Base-by-base conservation (phyloP, 1,284 basidiomycete species). In the Schizophyllum commune region DNA sequence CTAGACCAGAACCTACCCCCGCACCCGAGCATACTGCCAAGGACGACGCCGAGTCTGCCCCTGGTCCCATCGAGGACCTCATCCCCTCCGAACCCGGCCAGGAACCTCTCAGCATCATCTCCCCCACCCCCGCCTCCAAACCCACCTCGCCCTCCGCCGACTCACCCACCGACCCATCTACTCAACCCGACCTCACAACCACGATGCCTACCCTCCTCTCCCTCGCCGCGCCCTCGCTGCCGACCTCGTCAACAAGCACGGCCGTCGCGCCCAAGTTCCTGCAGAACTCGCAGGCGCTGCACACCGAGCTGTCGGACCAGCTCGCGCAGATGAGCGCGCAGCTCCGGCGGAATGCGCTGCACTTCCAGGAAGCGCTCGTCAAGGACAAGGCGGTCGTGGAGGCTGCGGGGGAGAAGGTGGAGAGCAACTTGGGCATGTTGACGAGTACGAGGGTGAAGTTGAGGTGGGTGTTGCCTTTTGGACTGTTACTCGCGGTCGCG, bases 301-400 rank as follows among this genome's bases (percentile, higher is more conserved):
- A 92, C 32, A 83, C 91, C 63, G 84, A 89, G 52, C 81, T 92
- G 54, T 82, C 88, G 0, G 79, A 79, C 4, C 89, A 92, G 69
- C 82, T 93, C 19, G 85, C 86, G 0, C 74, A 82, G 53, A 93
- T 93, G 91, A 88, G 90, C 1, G 75, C 82, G 1, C 91, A 92
- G 71, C 81, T 93, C 56, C 86, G 86, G 68, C 79, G 80, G 22
- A 93, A 93, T 65, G 84, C 88, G 0, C 68, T 84, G 1, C 83
- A 91, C 65, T 92, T 93, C 68, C 81, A 85, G 3, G 77, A 79
- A 2, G 76, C 84, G 13, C 75, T 93, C 1, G 82, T 74, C 54
- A 83, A 83, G 62, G 91, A 93, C 69, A 82, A 85, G 68, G 75
- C 76, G 0, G 77, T 89, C 8, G 71, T 93, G 13, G 80, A 79